Evolutionary conservation across 23 red algal species (phyloP).

Genomic region (Gracilaria vermiculophylla): DNA sequence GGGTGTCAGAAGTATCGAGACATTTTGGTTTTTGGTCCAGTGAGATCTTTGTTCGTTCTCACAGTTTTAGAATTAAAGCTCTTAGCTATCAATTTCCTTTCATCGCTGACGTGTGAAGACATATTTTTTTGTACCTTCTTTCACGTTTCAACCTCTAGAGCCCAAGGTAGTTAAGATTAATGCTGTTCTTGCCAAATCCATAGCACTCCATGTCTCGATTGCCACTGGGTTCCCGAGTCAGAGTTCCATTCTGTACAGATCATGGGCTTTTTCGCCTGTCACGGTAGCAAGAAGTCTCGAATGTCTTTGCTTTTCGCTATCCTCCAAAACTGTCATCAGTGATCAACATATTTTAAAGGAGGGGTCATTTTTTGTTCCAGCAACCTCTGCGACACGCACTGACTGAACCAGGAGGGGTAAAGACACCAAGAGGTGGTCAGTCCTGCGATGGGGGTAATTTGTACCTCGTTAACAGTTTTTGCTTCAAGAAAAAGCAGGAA

Average conservation of each 20-base stretch:
- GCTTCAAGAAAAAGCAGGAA: not conserved
- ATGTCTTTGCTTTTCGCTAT: too few species aligned
- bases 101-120: not conserved
- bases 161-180: not conserved
- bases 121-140: not conserved
- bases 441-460: too few species aligned
- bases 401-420: too few species aligned
- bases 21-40: not conserved
- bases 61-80: too few species aligned
- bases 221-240: conserved; percentile 2
- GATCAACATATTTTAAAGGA: too few species aligned
- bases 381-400: too few species aligned
- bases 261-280: not conserved
- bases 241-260: not conserved
- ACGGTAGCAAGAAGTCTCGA: not conserved
- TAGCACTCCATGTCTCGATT: not conserved
- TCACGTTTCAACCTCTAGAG: not conserved
- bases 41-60: not conserved
- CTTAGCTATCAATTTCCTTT: not conserved
- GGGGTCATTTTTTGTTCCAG: too few species aligned
- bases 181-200: too few species aligned
- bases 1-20: too few species aligned
- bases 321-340: not conserved
- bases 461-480: too few species aligned
- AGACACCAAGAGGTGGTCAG: too few species aligned